Evolutionary conservation across 495 filamentous ascomycete species (phyloP), one percentile per base, ranked within the genome.

Genomic region (Chlorociboria aeruginascens): DNA sequence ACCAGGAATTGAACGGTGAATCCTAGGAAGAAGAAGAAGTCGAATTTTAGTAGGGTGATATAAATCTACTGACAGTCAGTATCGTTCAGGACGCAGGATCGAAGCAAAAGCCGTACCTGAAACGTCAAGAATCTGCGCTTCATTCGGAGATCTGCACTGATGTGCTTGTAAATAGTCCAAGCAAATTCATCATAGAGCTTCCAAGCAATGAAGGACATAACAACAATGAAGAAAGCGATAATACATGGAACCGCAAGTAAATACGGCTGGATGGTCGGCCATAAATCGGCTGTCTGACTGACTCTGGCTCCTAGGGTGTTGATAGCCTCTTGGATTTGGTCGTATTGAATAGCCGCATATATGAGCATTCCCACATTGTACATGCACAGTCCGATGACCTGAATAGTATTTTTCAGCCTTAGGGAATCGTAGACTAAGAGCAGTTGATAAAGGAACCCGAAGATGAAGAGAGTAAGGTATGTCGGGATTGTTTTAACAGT

Each of bases 21-120:
- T 11, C 89, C 92, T 43, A 98, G 78, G 76, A 98, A 98, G 74
- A 98, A 95, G 77, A 98, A 98, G 65, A 98, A 97, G 68, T 98
- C 92, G 64, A 98, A 98, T 65, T 98, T 98, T 44, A 98, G 74
- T 8, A 97, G 77, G 32, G 93, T 86, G 58, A 98, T 96, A 67
- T 95, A 98, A 59, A 98, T 89, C 89, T 97, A 53, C 20, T 43
- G 17, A 14, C 3, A 25, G 48, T 78, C 53, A 73, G 63, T 37
- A 50, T 30, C 32, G 11, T 32, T 46, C 56, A 38, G 39, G 7
- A 34, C 17, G 20, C 6, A 25, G 7, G 11, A 36, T 45, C 20
- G 38, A 33, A 9, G 10, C 3, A 14, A 6, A 40, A 32, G 25
- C 6, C 43, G 16, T 70, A 95, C 90, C 81, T 98, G 92, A 62